Evolutionary conservation across 495 filamentous ascomycete species (phyloP).

Genomic region (Trichoderma erinaceum): DNA sequence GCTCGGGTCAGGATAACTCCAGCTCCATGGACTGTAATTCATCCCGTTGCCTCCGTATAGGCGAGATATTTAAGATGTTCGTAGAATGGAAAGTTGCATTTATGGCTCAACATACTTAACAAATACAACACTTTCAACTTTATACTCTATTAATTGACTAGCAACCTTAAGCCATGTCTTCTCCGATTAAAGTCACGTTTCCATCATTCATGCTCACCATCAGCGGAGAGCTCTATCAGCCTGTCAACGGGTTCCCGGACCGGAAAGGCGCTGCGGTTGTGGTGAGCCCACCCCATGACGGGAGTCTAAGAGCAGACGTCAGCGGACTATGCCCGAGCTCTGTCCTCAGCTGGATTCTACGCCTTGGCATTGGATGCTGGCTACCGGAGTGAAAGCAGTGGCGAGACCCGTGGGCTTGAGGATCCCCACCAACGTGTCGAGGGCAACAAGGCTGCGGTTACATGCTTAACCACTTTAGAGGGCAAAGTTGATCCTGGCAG

Average conservation of each 20-base stretch:
- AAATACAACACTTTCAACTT: not conserved
- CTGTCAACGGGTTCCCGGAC: not conserved
- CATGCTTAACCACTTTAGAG: constrained; percentile 24
- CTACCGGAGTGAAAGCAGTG: constrained; percentile 33
- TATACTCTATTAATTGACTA: not conserved
- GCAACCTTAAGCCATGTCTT: not conserved
- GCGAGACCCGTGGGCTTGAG: constrained; percentile 33
- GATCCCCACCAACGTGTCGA: constrained; percentile 34
- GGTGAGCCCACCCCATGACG: constrained; percentile 30
- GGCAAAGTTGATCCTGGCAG: constrained; percentile 26
- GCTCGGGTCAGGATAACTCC: no score
- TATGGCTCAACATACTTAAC: not conserved
- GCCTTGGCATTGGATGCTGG: constrained; percentile 34
- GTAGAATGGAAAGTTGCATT: not conserved
- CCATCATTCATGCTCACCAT: constrained; percentile 10
- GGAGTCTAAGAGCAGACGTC: constrained; percentile 38
- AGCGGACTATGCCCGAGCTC: constrained; percentile 26
- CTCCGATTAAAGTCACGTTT: constrained; percentile 1
- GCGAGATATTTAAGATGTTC: no score
- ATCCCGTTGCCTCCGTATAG: not conserved
- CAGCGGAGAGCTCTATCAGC: constrained; percentile 13
- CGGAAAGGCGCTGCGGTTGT: constrained; percentile 28
- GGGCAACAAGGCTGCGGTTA: constrained; percentile 33
- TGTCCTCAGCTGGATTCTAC: constrained; percentile 30
- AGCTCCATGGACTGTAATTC: not conserved